Conservation (phyloP, 441 rosid species). For the Pelargonium exstipulatum region DNA sequence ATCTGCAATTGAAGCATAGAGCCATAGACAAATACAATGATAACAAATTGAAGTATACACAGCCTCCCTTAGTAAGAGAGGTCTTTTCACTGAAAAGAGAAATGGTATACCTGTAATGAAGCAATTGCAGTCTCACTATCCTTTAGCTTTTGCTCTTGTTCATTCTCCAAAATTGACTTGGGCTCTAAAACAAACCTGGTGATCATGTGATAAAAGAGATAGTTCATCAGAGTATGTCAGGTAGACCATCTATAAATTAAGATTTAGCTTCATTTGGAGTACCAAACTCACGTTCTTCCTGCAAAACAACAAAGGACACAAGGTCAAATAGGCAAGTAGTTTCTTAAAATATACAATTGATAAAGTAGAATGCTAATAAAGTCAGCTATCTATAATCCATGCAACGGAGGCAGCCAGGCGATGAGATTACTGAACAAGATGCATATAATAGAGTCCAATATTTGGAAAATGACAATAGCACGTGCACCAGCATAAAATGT, state of each 20-base stretch:
- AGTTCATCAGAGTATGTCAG: slow-evolving; percentile 20
- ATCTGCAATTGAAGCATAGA: neutral
- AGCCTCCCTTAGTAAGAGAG: neutral
- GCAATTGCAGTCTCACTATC: slow-evolving; percentile 74
- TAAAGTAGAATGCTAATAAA: neutral
- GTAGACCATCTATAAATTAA: neutral
- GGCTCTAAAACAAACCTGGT: slow-evolving; percentile 83
- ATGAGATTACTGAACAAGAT: neutral
- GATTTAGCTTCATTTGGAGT: slow-evolving; percentile 14
- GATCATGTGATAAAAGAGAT: slow-evolving; percentile 19
- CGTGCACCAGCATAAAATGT: neutral
- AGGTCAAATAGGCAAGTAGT: slow-evolving; percentile 8
- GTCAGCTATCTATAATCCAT: neutral
- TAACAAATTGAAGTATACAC: neutral
- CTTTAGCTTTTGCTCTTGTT: slow-evolving; percentile 79
- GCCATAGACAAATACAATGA: neutral
- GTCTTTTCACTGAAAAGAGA: neutral
- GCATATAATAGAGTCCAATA: neutral
- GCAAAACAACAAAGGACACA: slow-evolving; percentile 34
- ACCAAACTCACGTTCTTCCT: slow-evolving; percentile 85
- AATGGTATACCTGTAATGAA: slow-evolving; percentile 53
- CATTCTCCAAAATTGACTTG: slow-evolving; percentile 48
- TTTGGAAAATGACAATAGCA: neutral
- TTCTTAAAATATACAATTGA: neutral
- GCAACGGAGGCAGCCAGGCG: neutral